Evolutionary conservation across 2,329 filamentous ascomycete genomes (phyloP), one percentile per base, ranked within the genome.

Genomic region (Epichloe brachyelytri): DNA sequence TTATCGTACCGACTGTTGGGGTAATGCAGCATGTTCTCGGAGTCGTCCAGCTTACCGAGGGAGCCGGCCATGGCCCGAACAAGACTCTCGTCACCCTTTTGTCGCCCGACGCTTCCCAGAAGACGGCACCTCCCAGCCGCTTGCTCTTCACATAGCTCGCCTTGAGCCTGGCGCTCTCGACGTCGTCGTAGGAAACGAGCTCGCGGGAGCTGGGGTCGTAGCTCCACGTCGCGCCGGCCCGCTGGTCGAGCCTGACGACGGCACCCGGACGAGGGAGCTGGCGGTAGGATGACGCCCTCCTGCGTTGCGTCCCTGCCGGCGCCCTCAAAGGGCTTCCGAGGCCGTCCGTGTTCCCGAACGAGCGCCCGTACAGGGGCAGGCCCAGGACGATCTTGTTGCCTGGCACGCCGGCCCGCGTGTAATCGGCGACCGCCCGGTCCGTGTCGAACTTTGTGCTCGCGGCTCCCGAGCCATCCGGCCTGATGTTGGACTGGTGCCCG

Each of bases 71-170:
- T 61, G 7, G 74, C 74, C 17, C 68, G 63, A 19, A 86, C 78
- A 55, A 93, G 67, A 58, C 84, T 88, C 19, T 59, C 55, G 1
- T 59, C 61, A 34, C 71, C 75, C 55, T 58, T 56, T 65, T 70
- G 60, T 94, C 88, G 12, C 80, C 82, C 56, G 79, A 85, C 10
- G 80, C 83, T 66, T 94, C 87, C 88, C 88, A 95, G 77, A 85
- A 94, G 73, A 93, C 86, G 0, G 79, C 82, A 12, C 88, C 88
- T 1, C 85, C 87, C 1, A 94, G 74, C 0, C 76, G 71, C 49
- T 73, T 71, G 20, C 69, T 59, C 57, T 71, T 68, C 56, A 93
- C 73, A 60, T 83, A 93, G 8, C 70, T 62, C 0, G 77, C 77
- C 70, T 93, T 94, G 56, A 69, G 62, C 30, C 63, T 63, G 0